phyloP scores from a whole-genome alignment of 2,329 filamentous ascomycete genomes.

The Truncatella angustata region DNA sequence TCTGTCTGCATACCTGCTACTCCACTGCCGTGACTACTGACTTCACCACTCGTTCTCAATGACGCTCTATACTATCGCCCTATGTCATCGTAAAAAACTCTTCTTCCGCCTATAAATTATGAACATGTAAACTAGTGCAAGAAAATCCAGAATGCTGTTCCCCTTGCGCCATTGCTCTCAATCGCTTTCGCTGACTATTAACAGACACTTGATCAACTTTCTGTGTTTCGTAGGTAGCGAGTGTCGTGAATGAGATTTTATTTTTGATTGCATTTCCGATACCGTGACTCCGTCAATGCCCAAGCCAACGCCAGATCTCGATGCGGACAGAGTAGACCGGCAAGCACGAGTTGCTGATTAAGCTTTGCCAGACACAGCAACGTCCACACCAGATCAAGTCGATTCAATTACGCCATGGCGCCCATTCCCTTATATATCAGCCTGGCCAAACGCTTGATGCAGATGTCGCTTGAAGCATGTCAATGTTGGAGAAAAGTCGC shows the following conservation, averaged over 20 bases:
- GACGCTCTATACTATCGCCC: not conserved
- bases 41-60: not conserved
- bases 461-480: slow-evolving; percentile 7
- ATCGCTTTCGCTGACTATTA: slow-evolving; percentile 8
- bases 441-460: slow-evolving; percentile 8
- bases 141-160: slow-evolving; percentile 4
- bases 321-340: not conserved
- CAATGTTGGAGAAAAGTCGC: slow-evolving; percentile 5
- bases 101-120: slow-evolving; percentile 5
- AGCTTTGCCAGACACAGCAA: not conserved
- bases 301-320: slow-evolving; percentile 1
- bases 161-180: slow-evolving; percentile 6
- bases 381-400: not conserved
- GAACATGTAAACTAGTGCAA: slow-evolving; percentile 5
- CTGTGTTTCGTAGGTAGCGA: slow-evolving; percentile 8
- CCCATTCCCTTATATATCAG: not conserved
- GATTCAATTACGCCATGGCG: slow-evolving; percentile 1
- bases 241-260: slow-evolving; percentile 9
- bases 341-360: not conserved
- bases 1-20: not conserved
- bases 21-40: not conserved
- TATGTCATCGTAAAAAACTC: not conserved
- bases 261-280: slow-evolving; percentile 8
- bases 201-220: slow-evolving; percentile 4
- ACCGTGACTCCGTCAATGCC: slow-evolving; percentile 1